phyloP scores from a whole-genome alignment of 768 basidiomycete species.

The Pleurotus giganteus region DNA sequence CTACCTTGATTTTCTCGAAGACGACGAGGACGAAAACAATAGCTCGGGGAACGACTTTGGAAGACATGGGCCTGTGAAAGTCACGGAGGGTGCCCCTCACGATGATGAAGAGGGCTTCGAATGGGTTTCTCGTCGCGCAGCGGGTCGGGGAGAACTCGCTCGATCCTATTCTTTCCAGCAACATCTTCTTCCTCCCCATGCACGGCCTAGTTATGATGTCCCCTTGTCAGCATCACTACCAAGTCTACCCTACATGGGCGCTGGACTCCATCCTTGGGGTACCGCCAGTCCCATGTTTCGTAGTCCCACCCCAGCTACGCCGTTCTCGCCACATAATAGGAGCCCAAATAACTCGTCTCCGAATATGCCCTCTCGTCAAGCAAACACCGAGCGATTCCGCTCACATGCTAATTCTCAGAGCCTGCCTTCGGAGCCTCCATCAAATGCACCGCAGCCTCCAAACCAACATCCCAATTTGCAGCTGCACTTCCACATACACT shows the following conservation, averaged over 20 bases:
- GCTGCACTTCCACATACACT: conserved; percentile 80
- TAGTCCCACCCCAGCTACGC: conserved; percentile 32
- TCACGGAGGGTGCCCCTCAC: conserved; percentile 44
- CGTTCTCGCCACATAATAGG: conserved; percentile 22
- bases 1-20: conserved; percentile 91
- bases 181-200: conserved; percentile 70
- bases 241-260: conserved; percentile 4
- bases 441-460: conserved; percentile 19
- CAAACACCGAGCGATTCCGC: conserved; percentile 12
- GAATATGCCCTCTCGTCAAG: conserved; percentile 13
- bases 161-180: conserved; percentile 40
- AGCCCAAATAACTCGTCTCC: conserved; percentile 19
- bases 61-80: conserved; percentile 40
- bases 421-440: conserved; percentile 10
- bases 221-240: conserved; percentile 3
- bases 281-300: conserved; percentile 28
- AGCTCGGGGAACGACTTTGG: conserved; percentile 37
- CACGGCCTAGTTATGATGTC: conserved; percentile 52
- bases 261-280: conserved; percentile 19
- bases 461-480: conserved; percentile 72
- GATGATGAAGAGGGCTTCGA: conserved; percentile 80
- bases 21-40: conserved; percentile 65
- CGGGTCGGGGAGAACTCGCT: conserved; percentile 42
- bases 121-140: conserved; percentile 72
- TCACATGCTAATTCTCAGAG: conserved; percentile 13